A percentile compares a stretch with the other conserved stretches of the same genome.
Conservation (phyloP, 1,139 yeast genomes). For the Taphrina deformans region DNA sequence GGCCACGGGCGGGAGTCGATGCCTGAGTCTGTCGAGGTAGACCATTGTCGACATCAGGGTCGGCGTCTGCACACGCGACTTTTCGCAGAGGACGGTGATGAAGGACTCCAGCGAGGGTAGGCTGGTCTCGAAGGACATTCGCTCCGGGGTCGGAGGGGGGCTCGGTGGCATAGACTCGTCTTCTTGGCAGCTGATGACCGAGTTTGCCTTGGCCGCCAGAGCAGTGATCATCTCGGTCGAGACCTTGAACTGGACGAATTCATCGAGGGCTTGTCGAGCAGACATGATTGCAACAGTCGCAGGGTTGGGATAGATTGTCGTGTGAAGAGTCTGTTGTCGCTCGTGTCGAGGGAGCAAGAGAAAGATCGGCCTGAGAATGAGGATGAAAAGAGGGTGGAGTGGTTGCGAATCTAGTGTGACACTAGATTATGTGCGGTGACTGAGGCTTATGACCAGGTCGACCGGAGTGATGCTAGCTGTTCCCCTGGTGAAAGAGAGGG, state of each 20-base stretch:
- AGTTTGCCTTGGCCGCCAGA: constrained; percentile 73
- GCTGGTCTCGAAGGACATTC: constrained; percentile 34
- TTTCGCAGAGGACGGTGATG: constrained; percentile 67
- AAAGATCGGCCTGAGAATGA: neutral
- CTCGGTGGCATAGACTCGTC: constrained; percentile 48
- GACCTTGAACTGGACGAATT: constrained; percentile 76
- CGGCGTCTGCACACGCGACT: constrained; percentile 91
- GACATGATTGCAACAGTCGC: constrained; percentile 21
- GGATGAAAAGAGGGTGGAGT: neutral
- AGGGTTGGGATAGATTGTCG: neutral
- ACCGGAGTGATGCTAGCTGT: neutral
- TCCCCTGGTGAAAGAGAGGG: neutral
- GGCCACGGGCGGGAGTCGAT: constrained; percentile 80
- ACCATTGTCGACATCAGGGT: constrained; percentile 90
- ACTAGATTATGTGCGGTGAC: neutral
- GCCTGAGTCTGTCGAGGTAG: constrained; percentile 72
- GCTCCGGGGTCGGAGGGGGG: constrained; percentile 45
- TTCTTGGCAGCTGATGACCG: constrained; percentile 63
- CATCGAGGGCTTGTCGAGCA: constrained; percentile 56
- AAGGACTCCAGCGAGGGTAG: constrained; percentile 58
- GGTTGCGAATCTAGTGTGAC: neutral
- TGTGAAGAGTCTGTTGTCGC: neutral
- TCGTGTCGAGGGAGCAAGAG: neutral
- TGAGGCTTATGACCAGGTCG: neutral
- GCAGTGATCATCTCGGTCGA: constrained; percentile 74